Percentiles rank a stretch among this genome's conserved stretches.
These are phyloP conservation scores for Strobilomyces dryophilus DNA, from an alignment of 768 basidiomycete genomes.

Conservation along the genomic window DNA sequence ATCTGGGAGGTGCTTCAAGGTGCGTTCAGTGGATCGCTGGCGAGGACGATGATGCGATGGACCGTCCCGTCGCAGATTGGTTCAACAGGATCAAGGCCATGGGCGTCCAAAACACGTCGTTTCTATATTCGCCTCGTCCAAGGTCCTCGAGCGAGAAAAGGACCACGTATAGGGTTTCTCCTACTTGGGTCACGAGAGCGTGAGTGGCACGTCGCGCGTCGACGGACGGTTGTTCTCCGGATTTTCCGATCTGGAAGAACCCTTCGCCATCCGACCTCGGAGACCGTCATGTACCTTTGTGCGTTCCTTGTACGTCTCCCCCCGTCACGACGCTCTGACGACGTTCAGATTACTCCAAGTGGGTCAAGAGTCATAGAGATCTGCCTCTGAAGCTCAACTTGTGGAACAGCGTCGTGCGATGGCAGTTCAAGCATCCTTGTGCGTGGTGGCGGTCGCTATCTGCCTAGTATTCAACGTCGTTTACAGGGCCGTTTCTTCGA, in stretches of 20 bases:
- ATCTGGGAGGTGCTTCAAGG: conserved; percentile 97
- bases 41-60: neutral
- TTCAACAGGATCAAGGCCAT: conserved; percentile 94
- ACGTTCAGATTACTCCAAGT: conserved; percentile 90
- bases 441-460: conserved; percentile 26
- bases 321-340: conserved; percentile 1
- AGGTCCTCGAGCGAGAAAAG: conserved; percentile 94
- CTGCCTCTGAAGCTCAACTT: conserved; percentile 96
- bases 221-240: conserved; percentile 49
- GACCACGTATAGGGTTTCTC: conserved; percentile 99
- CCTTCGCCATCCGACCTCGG: conserved; percentile 96
- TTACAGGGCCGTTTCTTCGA: conserved; percentile 90
- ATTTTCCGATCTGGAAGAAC: conserved; percentile 90
- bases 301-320: conserved; percentile 26
- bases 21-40: conserved; percentile 30
- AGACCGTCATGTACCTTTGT: conserved; percentile 99
- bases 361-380: conserved; percentile 97
- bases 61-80: conserved; percentile 60
- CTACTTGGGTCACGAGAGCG: conserved; percentile 99
- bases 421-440: conserved; percentile 99
- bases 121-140: conserved; percentile 96
- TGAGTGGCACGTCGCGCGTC: conserved; percentile 37
- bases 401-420: conserved; percentile 99
- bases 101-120: conserved; percentile 96
- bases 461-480: conserved; percentile 18